Percentiles rank a stretch among this genome's conserved stretches.
These are phyloP conservation scores for Fusarium hainanense DNA, from an alignment of 2,329 filamentous ascomycete species.

Conservation along the genomic window DNA sequence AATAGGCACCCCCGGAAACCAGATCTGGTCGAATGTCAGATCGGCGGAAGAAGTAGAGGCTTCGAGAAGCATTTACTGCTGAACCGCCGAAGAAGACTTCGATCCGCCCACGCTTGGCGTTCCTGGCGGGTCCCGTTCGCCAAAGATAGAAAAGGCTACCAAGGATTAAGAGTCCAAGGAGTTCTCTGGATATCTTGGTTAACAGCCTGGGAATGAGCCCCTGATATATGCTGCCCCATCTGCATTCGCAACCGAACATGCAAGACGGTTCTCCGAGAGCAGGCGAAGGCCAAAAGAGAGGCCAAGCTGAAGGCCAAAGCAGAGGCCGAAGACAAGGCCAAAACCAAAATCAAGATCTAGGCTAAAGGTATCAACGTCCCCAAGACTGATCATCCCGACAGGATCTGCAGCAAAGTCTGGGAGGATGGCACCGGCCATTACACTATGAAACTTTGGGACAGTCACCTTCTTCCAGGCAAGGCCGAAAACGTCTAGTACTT, in stretches of 20 bases:
- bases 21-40: background rate
- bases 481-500: background rate
- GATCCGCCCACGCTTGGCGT: background rate
- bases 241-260: background rate
- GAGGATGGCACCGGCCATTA: background rate
- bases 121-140: background rate
- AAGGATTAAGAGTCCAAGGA: background rate
- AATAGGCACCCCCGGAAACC: background rate
- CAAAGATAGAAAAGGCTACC: background rate
- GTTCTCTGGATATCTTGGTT: background rate
- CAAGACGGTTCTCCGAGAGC: background rate
- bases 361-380: background rate
- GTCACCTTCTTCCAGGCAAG: accelerated
- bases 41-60: accelerated
- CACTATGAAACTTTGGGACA: background rate
- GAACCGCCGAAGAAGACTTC: background rate
- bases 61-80: background rate
- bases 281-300: background rate
- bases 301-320: background rate
- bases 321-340: too few species aligned
- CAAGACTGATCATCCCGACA: accelerated
- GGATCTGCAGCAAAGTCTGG: background rate
- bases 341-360: background rate
- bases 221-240: background rate
- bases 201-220: background rate